A percentile compares a stretch with the other conserved stretches of the same genome.
phyloP scores from a whole-genome alignment of 1,284 basidiomycete species.

The Puccinia coronata region DNA sequence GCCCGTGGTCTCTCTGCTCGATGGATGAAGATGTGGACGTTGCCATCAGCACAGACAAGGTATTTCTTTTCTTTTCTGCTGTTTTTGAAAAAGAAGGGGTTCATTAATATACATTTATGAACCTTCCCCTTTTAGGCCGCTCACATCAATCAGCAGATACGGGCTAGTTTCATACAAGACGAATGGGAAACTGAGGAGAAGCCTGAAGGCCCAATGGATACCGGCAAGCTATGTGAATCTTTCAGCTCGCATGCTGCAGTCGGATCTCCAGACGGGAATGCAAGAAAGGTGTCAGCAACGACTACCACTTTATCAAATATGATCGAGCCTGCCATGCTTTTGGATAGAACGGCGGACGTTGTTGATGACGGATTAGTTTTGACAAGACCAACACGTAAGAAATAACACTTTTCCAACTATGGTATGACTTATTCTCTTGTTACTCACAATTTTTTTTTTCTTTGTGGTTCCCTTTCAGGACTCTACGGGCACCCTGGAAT shows the following conservation, averaged over 20 bases:
- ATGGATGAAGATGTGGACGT: neutral
- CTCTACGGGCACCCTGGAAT: conserved; percentile 54
- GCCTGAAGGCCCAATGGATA: neutral
- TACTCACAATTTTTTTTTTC: too few species aligned
- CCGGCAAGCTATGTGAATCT: neutral
- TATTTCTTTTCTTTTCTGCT: neutral
- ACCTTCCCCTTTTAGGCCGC: neutral
- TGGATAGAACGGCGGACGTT: conserved; percentile 54
- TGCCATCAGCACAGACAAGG: conserved; percentile 23
- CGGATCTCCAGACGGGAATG: neutral
- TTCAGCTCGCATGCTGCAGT: neutral
- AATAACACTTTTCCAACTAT: neutral
- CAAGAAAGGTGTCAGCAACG: neutral
- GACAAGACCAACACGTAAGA: conserved; percentile 53
- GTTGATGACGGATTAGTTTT: conserved; percentile 49
- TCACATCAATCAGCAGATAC: conserved; percentile 6
- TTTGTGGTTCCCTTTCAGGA: conserved; percentile 50
- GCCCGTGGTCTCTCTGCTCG: conserved; percentile 50
- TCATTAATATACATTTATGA: neutral
- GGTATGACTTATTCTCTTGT: neutral
- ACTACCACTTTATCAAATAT: neutral
- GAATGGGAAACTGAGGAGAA: neutral
- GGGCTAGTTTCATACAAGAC: neutral
- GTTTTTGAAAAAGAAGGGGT: neutral
- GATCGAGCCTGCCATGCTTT: conserved; percentile 53